A percentile compares a stretch with the other conserved stretches of the same genome.
Conservation (phyloP, 441 rosid species). For the Brassica balearica region DNA sequence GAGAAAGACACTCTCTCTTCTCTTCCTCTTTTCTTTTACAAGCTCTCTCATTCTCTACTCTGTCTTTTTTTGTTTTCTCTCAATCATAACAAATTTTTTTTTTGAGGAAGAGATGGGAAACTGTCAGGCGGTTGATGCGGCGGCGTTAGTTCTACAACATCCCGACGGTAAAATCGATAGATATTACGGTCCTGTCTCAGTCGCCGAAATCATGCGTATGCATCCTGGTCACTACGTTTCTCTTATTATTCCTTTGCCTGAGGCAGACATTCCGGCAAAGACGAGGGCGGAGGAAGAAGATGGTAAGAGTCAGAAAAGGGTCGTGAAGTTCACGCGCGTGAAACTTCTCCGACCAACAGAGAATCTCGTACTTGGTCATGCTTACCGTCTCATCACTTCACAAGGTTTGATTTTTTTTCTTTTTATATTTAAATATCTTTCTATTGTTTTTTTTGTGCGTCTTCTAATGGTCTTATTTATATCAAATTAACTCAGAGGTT, state of each 20-base stretch:
- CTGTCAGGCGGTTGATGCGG: constrained; percentile 95
- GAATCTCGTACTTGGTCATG: constrained; percentile 89
- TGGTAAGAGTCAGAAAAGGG: constrained; percentile 48
- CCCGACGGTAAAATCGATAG: constrained; percentile 86
- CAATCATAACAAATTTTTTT: not conserved
- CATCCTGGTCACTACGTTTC: constrained; percentile 97
- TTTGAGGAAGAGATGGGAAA: constrained; percentile 68
- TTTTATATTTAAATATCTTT: not conserved
- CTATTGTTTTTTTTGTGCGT: not conserved
- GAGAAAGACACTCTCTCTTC: constrained; percentile 36
- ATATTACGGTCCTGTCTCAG: constrained; percentile 71
- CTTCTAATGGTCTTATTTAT: not conserved
- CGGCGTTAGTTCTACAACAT: constrained; percentile 90
- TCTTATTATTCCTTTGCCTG: constrained; percentile 84
- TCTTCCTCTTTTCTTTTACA: constrained; percentile 20
- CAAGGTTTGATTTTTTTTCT: constrained; percentile 59
- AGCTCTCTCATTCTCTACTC: constrained; percentile 26
- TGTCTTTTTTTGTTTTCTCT: constrained; percentile 25
- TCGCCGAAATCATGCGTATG: constrained; percentile 76
- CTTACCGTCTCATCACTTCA: constrained; percentile 89
- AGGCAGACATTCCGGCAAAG: constrained; percentile 38
- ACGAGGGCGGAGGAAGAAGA: constrained; percentile 32
- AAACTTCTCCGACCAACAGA: constrained; percentile 90
- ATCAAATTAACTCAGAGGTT: constrained; percentile 58
- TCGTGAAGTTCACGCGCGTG: constrained; percentile 83